These are phyloP conservation scores for Solanum appendiculatum DNA, from an alignment of 257 asterid genomes.

Conservation along the genomic window DNA sequence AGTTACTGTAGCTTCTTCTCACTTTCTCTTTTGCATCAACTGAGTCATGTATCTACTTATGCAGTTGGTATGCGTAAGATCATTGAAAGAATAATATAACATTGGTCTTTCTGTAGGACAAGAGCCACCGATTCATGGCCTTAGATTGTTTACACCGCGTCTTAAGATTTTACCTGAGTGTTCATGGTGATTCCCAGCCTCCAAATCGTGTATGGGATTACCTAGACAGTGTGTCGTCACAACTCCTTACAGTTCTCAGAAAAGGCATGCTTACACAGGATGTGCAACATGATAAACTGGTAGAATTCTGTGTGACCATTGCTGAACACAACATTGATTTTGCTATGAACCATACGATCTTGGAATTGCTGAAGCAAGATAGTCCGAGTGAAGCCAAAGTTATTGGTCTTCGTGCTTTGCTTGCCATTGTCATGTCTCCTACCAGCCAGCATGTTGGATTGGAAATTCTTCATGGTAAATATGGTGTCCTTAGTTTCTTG, in stretches of 20 bases:
- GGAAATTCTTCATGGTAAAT: slow-evolving; percentile 90
- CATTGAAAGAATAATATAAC: not conserved
- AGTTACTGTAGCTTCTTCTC: not conserved
- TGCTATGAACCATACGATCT: slow-evolving; percentile 91
- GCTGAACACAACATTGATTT: slow-evolving; percentile 99
- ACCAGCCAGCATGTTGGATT: slow-evolving; percentile 84
- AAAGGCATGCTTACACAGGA: slow-evolving; percentile 98
- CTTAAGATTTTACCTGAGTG: slow-evolving; percentile 85
- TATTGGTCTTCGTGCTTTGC: slow-evolving; percentile 98
- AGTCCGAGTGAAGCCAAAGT: slow-evolving; percentile 96
- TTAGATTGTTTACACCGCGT: slow-evolving; percentile 93
- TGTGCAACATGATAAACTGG: slow-evolving; percentile 97
- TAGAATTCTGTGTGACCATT: slow-evolving; percentile 94
- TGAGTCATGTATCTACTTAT: not conserved
- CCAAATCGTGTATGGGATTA: slow-evolving; percentile 96
- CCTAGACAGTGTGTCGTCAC: slow-evolving; percentile 96
- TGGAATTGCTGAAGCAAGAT: slow-evolving; percentile 94
- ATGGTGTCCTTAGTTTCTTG: not conserved
- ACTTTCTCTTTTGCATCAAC: not conserved
- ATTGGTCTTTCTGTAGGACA: slow-evolving; percentile 54
- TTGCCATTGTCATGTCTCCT: slow-evolving; percentile 96
- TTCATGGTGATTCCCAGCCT: slow-evolving; percentile 93
- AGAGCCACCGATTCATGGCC: slow-evolving; percentile 97
- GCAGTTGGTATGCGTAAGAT: not conserved
- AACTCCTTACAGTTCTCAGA: slow-evolving; percentile 78